Base-by-base conservation (phyloP, 1,284 basidiomycete genomes). In the Leucoagaricus sp. region DNA sequence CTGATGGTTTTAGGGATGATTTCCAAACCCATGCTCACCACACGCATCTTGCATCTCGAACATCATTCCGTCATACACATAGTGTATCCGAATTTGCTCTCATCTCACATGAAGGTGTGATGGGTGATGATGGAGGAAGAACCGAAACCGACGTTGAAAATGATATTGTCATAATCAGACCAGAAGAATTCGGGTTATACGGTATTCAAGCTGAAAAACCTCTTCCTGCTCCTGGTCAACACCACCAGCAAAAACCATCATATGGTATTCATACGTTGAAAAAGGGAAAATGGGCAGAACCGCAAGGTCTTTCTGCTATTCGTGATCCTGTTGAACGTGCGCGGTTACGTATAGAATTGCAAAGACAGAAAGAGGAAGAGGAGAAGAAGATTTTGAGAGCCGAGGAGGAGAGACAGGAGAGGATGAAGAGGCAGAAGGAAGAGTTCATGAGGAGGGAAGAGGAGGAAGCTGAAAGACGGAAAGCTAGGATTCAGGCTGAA, bases 321-420 rank as follows among this genome's bases (percentile, higher is more conserved):
- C 62, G 66, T n/a, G 74, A 80, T 61, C 79, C 81, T 6, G 73
- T 69, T 15, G 81, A 84, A 50, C 72, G 76, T 21, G 74, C 76
- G 23, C 71, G 68, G 17, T 70, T 72, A 48, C 67, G 75, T 45
- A 68, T 71, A 60, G 77, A 77, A 50, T 63, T 69, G 29, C 73
- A 78, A 54, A 67, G 66, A 33, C 74, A 75, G 57, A 73, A 71
- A 23, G 75, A 82, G 59, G 63, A 66, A 34, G 85, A 86, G 59
- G 83, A 85, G 57, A 66, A 72, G 46, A 70, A 77, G 56, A 78
- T 79, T 4, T 41, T 74, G 28, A 69, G 66, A 53, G 80, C 82
- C 61, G 86, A 89, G 61, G 75, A 69, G 12, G 73, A 77, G 61
- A 75, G 78, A 40, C 82, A 84, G 63, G 72, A 71, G 0, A 75